Evolutionary conservation across 208 protist species (phyloP), one percentile per base, ranked within the genome.

Genomic region (Acanthamoeba triangularis): DNA sequence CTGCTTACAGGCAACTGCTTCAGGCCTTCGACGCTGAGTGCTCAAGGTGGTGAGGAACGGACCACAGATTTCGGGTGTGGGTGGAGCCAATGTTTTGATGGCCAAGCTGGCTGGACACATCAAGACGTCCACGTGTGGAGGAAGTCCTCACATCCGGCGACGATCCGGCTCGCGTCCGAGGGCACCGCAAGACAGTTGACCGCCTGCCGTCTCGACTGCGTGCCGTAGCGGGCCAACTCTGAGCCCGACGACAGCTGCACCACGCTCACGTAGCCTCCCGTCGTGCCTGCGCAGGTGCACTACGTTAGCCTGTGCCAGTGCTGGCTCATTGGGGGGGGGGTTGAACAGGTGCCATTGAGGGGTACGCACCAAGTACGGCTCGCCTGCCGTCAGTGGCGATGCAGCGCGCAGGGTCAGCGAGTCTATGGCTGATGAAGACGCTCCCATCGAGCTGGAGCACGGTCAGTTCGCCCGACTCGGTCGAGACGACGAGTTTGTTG

Each of bases 301-400:
- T 20, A 10, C 52, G 13, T 56, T 1, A 65, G 59, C 59, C 20
- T 47, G 44, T 47, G 44, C 44, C 44, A 8, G 44, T 47, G 44
- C 44, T 47, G 44, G 44, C 52, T 14, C n/a, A n/a, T n/a, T n/a
- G n/a, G n/a, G n/a, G n/a, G n/a, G n/a, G 1, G 18, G 13, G 52
- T 20, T 18, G 52, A 56, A 0, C 8, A 56, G 52, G 52, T 20
- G 52, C 13, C 13, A 16, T 4, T 14, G 52, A 14, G n/a, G n/a
- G 18, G 52, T 13, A 74, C 16, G 65, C 10, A 74, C 80, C 84
- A 47, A 69, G 18, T 8, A 91, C 84, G n/a, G n/a, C 84, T 49
- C 84, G 84, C 35, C 41, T 33, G 33, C 84, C 84, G 52, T 91
- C 84, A 28, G 84, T 91, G 8, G 84, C 84, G 35, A 91, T 41